Evolutionary conservation across 371 early-diverging fungal species (phyloP).

Genomic region (Zopfochytrium polystomum): DNA sequence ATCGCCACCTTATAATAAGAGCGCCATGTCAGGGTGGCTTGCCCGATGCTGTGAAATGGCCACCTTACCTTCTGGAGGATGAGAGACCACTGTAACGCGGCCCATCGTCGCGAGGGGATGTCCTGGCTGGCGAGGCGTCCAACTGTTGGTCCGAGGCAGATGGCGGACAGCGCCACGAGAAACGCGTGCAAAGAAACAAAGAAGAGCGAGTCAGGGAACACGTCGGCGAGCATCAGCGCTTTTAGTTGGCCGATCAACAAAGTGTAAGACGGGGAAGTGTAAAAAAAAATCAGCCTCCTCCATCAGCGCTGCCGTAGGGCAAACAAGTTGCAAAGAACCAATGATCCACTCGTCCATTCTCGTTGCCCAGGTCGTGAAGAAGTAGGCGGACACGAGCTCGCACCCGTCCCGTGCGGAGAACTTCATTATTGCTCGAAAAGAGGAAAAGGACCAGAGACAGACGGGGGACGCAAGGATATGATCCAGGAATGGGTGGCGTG

Average conservation of each 20-base stretch:
- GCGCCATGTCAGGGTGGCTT: no score
- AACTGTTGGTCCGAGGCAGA: slow-evolving; percentile 23
- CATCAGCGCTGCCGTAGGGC: not conserved
- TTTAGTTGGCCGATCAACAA: no score
- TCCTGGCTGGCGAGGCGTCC: slow-evolving; percentile 15
- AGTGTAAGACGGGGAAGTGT: not conserved
- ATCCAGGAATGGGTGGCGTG: no score
- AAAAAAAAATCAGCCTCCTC: not conserved
- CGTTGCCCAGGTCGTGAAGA: slow-evolving; percentile 37
- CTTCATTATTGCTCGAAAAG: no score
- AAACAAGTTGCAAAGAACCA: slow-evolving; percentile 9
- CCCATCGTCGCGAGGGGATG: slow-evolving; percentile 9
- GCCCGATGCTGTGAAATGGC: no score
- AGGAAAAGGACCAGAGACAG: no score
- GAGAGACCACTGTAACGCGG: slow-evolving; percentile 15
- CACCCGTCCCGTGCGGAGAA: no score
- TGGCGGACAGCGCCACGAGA: slow-evolving; percentile 18
- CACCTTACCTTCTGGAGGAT: slow-evolving; percentile 29
- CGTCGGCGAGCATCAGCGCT: slow-evolving; percentile 32
- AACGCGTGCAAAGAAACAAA: slow-evolving; percentile 33
- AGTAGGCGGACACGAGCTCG: slow-evolving; percentile 17
- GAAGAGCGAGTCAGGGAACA: slow-evolving; percentile 33
- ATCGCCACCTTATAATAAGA: no score
- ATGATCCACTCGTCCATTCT: slow-evolving; percentile 38
- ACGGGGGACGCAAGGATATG: no score